Percentiles rank a stretch among this genome's conserved stretches.
Evolutionary conservation across 108 stramenopile species (phyloP).

Genomic region (Cyclotella atomus): DNA sequence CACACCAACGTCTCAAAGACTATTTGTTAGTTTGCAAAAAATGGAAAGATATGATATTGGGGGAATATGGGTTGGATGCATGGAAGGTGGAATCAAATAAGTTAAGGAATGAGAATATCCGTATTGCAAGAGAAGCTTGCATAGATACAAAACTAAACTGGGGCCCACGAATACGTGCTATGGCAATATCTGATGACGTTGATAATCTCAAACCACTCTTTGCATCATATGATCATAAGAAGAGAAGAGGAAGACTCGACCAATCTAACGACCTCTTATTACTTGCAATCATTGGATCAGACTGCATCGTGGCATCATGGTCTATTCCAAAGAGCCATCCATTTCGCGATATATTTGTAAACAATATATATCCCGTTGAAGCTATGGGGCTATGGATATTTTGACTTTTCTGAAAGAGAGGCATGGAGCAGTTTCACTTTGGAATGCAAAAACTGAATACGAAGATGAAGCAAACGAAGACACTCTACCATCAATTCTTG

Average conservation of each 20-base stretch:
- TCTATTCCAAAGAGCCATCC: constrained; percentile 10
- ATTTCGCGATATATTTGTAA: neutral
- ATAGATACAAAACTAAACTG: constrained; percentile 9
- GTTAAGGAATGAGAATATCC: neutral
- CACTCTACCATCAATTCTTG: neutral
- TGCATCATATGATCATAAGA: neutral
- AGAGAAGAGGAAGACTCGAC: too few species aligned
- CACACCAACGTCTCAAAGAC: neutral
- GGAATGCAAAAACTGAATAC: neutral
- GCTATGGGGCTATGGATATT: neutral
- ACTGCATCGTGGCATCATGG: too few species aligned
- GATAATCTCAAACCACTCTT: neutral
- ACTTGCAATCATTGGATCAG: too few species aligned
- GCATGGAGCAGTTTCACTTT: neutral
- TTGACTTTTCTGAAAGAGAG: neutral
- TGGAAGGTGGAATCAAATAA: constrained; percentile 7
- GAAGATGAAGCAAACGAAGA: neutral
- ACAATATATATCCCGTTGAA: neutral
- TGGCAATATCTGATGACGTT: constrained; percentile 24
- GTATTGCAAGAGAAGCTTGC: neutral
- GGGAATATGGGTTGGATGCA: constrained; percentile 8
- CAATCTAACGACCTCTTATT: too few species aligned
- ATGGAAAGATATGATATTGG: constrained; percentile 23
- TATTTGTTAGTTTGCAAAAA: constrained; percentile 20
- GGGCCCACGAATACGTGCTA: constrained; percentile 18